phyloP scores from a whole-genome alignment of 2,329 filamentous ascomycete genomes.

The Xylaria sp. region DNA sequence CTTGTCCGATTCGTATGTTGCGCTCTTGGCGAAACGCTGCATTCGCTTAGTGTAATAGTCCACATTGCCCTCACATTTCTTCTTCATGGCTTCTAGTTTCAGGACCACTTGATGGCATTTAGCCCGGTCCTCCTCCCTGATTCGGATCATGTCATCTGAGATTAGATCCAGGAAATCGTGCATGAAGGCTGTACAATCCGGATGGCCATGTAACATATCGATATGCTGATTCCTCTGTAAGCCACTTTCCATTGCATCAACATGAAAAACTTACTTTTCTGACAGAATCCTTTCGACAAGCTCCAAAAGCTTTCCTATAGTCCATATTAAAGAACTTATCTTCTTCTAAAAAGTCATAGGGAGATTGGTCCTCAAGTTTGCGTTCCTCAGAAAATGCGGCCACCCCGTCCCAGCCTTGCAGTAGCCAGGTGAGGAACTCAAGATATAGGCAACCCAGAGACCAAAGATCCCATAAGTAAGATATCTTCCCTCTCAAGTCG shows the following conservation, averaged over 20 bases:
- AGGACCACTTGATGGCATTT: too few species aligned
- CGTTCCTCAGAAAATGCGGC: not conserved
- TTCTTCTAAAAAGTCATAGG: not conserved
- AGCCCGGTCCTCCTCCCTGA: too few species aligned
- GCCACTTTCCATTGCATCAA: not conserved
- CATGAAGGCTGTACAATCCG: not conserved
- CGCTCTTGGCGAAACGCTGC: too few species aligned
- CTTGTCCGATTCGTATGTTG: too few species aligned
- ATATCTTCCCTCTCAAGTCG: not conserved
- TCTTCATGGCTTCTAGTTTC: too few species aligned
- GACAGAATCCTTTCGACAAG: not conserved
- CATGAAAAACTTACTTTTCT: not conserved
- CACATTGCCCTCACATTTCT: too few species aligned
- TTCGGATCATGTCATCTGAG: not conserved
- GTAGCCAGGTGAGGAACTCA: not conserved
- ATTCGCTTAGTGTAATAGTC: too few species aligned
- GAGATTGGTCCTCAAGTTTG: not conserved
- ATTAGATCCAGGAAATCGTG: not conserved
- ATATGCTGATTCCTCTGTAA: not conserved
- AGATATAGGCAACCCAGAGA: not conserved
- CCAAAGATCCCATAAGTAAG: not conserved
- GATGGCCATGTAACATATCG: not conserved
- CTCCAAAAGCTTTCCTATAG: not conserved
- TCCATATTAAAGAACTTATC: not conserved
- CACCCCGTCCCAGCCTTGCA: not conserved